Conservation (phyloP, 495 filamentous ascomycete genomes). For the Staphylotrichum tortipilum region DNA sequence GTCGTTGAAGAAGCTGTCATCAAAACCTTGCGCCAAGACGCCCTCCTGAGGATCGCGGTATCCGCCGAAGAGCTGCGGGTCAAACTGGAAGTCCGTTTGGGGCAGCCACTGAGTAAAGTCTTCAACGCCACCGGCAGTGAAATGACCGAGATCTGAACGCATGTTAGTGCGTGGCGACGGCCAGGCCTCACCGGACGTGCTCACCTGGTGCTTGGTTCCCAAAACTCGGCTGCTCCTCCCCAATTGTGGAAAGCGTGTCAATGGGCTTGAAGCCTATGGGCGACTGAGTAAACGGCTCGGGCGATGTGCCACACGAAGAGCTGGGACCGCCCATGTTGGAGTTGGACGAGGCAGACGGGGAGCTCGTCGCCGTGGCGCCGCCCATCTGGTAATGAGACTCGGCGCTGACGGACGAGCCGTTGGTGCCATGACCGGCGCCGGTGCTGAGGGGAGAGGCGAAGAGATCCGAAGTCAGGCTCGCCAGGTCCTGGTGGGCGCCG, state of each 20-base stretch:
- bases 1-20: conserved; percentile 46
- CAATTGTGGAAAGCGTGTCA: conserved; percentile 49
- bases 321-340: conserved; percentile 41
- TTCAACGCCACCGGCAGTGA: conserved; percentile 18
- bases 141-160: conserved; percentile 26
- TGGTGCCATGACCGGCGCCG: conserved; percentile 28
- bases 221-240: conserved; percentile 41
- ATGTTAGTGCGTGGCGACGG: conserved; percentile 6
- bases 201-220: conserved; percentile 21
- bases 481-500: conserved; percentile 31
- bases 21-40: conserved; percentile 33
- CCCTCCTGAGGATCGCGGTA: conserved; percentile 87
- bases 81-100: conserved; percentile 81
- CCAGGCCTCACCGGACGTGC: neutral
- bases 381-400: conserved; percentile 43
- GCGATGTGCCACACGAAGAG: conserved; percentile 74
- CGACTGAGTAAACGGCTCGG: conserved; percentile 47
- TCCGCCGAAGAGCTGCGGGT: conserved; percentile 84
- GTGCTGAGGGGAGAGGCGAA: conserved; percentile 28
- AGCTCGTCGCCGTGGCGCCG: conserved; percentile 38
- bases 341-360: conserved; percentile 56
- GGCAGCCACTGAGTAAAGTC: conserved; percentile 65
- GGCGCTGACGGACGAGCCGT: conserved; percentile 49
- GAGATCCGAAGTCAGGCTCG: conserved; percentile 24
- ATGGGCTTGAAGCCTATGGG: conserved; percentile 50